Base-by-base conservation (phyloP, 768 basidiomycete genomes). In the Postia placenta region DNA sequence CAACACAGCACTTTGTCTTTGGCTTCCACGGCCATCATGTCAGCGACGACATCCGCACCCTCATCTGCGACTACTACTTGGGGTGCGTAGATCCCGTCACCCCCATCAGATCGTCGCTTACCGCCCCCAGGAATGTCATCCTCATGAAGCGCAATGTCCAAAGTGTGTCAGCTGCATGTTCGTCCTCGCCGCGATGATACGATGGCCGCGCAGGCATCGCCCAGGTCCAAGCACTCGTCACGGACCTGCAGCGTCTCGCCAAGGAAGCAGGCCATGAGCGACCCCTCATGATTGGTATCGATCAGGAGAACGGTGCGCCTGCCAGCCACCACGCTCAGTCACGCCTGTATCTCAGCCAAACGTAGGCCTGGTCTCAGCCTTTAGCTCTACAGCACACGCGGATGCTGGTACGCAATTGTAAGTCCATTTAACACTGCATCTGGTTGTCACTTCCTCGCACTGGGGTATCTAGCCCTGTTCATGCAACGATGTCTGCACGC, bases 1-100 rank as follows among this genome's bases (percentile, higher is more conserved):
- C n/a, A n/a, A n/a, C n/a, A n/a, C 36, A 85, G 82, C 84, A 85
- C 60, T 85, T 87, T 56, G 79, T 87, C 12, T 69, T 83, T 52
- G 85, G 85, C 15, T 86, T 85, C 60, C 79, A 81, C 58, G 83
- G 83, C 2, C 64, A 74, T 30, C 67, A 75, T 44, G 64, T 75
- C 27, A 76, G 66, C 51, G 67, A 74, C 24, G 70, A 84, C 49
- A 74, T 79, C 52, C 72, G 67, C 55, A 71, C 67, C 0, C 75
- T 86, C 47, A 82, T 86, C 43, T 64, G 64, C 28, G 76, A 83
- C 40, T 85, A 85, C 65, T 68, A 79, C 61, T 69, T 85, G 42
- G 85, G 84, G 65, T 74, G 53, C 22, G 67, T 56, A 36, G n/a
- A n/a, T n/a, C n/a, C 33, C 33, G 33, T 36, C 4, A 4, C 25